These are phyloP conservation scores for Blastocystis hominis DNA, from an alignment of 352 stramenopile species.

Conservation along the genomic window DNA sequence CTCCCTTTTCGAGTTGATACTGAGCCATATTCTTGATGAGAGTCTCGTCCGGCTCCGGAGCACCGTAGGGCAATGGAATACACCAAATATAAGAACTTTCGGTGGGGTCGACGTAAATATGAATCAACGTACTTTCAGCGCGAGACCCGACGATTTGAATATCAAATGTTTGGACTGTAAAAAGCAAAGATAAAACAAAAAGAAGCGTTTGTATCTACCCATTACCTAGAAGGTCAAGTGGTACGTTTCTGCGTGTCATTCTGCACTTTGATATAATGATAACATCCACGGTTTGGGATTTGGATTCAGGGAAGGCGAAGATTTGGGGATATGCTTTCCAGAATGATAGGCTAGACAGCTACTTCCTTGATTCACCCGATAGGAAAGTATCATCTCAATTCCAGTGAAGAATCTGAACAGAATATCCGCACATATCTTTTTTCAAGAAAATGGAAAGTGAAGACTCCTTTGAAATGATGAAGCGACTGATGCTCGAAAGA, in stretches of 20 bases:
- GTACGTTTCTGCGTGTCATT: not conserved
- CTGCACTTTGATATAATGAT: not conserved
- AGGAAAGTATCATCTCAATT: too few species aligned
- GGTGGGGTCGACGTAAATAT: not conserved
- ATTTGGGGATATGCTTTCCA: not conserved
- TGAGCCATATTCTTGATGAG: constrained; percentile 33
- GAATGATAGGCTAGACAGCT: not conserved
- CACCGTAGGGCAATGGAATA: not conserved
- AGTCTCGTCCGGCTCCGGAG: not conserved
- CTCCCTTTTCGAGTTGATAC: not conserved
- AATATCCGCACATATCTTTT: not conserved
- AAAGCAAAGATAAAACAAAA: not conserved
- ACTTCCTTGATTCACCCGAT: too few species aligned
- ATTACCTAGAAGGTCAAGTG: not conserved
- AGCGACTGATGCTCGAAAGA: constrained; percentile 40
- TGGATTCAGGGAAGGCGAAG: not conserved
- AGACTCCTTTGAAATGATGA: constrained; percentile 40
- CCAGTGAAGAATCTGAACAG: not conserved
- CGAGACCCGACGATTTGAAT: not conserved
- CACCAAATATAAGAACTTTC: constrained; percentile 16
- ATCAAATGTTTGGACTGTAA: not conserved
- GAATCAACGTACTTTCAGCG: constrained; percentile 1
- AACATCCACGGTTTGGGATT: not conserved
- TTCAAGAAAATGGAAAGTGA: constrained; percentile 7
- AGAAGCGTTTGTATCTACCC: not conserved